Conservation (phyloP, 2,329 filamentous ascomycete genomes). For the Tolypocladium sp. region DNA sequence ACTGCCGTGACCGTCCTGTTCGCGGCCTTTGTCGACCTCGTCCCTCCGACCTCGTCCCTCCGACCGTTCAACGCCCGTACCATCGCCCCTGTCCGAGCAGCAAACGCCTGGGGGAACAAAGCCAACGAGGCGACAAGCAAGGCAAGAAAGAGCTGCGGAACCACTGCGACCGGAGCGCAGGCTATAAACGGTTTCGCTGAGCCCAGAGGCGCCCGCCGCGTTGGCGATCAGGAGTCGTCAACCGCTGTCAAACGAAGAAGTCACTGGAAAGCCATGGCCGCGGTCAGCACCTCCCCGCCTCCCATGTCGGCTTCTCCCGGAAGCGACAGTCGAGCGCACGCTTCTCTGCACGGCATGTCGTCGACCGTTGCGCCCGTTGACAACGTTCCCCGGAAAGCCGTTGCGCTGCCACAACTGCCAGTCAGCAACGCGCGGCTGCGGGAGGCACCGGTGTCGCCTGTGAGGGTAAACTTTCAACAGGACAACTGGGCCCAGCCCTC, state of each 20-base stretch:
- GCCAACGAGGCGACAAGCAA: neutral
- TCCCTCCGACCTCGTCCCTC: neutral
- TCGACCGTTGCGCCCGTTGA: conserved; percentile 9
- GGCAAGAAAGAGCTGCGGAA: neutral
- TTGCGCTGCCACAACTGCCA: conserved; percentile 18
- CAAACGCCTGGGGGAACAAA: neutral
- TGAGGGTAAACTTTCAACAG: conserved; percentile 43
- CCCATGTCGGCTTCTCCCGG: conserved; percentile 17
- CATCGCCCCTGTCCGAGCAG: neutral
- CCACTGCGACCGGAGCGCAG: neutral
- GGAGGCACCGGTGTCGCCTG: conserved; percentile 45
- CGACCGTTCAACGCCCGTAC: neutral
- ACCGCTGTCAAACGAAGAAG: neutral
- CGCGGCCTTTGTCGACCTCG: neutral
- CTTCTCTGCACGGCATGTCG: conserved; percentile 4
- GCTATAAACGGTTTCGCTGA: neutral
- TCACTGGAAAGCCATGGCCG: conserved; percentile 18
- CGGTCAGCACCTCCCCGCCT: conserved; percentile 24
- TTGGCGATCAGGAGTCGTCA: neutral
- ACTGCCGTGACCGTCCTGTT: neutral
- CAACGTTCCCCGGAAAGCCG: conserved; percentile 22
- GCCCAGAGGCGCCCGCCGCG: neutral
- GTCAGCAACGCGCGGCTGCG: conserved; percentile 31
- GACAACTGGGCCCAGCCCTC: conserved; percentile 44
- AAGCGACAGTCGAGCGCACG: conserved; percentile 9